A percentile compares a stretch with the other conserved stretches of the same genome.
Evolutionary conservation across 1,284 basidiomycete species (phyloP).

Genomic region (Ganoderma sinense): DNA sequence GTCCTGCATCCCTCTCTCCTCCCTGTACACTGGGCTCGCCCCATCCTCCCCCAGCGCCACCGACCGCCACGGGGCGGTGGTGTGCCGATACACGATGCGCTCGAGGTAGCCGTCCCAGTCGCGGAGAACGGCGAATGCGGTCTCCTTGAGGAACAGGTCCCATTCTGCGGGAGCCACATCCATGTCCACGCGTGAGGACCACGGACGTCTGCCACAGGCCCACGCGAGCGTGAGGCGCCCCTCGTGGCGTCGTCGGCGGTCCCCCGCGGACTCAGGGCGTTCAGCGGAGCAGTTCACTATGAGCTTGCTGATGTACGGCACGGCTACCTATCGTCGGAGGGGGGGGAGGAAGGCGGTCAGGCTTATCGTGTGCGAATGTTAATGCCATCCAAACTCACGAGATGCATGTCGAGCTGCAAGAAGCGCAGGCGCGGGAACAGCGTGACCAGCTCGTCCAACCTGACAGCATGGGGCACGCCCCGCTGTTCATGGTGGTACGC

Average conservation of each 20-base stretch:
- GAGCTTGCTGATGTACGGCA: neutral
- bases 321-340: no score
- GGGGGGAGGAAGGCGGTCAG: no score
- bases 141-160: constrained; percentile 7
- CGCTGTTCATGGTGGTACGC: neutral
- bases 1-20: constrained; percentile 8
- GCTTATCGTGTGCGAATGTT: no score
- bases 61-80: constrained; percentile 9
- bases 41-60: constrained; percentile 3
- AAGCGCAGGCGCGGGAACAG: constrained; percentile 10
- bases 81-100: constrained; percentile 15
- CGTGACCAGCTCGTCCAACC: neutral
- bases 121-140: constrained; percentile 7
- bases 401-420: constrained; percentile 16
- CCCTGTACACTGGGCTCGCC: neutral
- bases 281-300: constrained; percentile 1
- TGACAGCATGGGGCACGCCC: neutral
- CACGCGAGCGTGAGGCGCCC: constrained; percentile 5
- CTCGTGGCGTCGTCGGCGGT: neutral
- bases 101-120: constrained; percentile 8
- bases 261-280: neutral
- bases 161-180: neutral
- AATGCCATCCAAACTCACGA: neutral
- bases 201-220: neutral
- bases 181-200: neutral